phyloP scores from a whole-genome alignment of 2,329 filamentous ascomycete species.

The Pestalotiopsis sp. region DNA sequence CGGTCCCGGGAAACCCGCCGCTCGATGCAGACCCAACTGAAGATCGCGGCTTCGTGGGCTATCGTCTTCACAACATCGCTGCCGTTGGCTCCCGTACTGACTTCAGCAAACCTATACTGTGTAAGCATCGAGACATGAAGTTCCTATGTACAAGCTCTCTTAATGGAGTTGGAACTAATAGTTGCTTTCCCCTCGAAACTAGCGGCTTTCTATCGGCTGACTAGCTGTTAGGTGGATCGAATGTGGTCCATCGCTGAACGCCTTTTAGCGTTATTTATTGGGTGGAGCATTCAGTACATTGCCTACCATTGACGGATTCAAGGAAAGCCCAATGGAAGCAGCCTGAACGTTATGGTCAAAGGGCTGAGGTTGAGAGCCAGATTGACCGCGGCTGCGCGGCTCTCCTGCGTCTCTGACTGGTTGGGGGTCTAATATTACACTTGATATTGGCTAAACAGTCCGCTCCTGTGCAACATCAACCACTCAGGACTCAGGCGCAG shows the following conservation, averaged over 20 bases:
- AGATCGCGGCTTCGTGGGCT: neutral
- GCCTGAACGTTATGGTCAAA: neutral
- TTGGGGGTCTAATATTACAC: neutral
- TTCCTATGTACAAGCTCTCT: neutral
- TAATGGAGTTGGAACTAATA: neutral
- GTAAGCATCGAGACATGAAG: neutral
- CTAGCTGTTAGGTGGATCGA: neutral
- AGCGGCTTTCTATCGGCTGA: neutral
- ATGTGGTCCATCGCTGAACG: neutral
- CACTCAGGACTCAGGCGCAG: neutral
- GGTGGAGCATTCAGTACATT: neutral
- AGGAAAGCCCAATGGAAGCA: neutral
- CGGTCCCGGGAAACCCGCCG: neutral
- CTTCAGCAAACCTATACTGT: neutral
- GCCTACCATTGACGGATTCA: neutral
- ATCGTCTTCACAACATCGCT: neutral
- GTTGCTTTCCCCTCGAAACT: neutral
- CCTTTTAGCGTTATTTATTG: neutral
- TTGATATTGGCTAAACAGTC: neutral
- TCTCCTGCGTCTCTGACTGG: neutral
- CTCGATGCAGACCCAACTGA: neutral
- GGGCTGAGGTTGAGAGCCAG: neutral
- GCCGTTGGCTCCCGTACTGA: neutral
- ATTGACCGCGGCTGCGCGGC: neutral
- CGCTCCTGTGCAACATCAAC: neutral